A percentile compares a stretch with the other conserved stretches of the same genome.
Conservation (phyloP, 202 grass and related monocot species). For the Panicum virgatum region DNA sequence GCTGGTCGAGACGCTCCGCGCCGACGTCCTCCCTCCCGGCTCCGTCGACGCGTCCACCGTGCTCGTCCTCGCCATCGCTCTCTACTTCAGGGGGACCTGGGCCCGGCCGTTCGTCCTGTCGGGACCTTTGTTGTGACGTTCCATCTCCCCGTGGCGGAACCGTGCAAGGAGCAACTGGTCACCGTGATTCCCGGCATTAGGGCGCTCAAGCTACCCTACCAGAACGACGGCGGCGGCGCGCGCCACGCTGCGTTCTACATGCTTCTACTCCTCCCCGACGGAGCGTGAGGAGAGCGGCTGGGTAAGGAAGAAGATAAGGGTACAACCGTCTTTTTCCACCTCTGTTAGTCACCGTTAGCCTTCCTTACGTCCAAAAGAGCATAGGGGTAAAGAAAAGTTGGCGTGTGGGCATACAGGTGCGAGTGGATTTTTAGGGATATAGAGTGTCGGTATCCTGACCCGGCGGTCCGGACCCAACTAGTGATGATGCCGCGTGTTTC, state of each 20-base stretch:
- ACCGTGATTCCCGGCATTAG: conserved; percentile 35
- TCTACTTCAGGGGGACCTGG: conserved; percentile 57
- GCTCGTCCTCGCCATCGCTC: conserved; percentile 55
- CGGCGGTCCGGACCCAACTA: too few species aligned
- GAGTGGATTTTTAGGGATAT: too few species aligned
- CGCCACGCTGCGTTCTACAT: conserved; percentile 37
- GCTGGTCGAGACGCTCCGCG: background rate
- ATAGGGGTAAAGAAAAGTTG: too few species aligned
- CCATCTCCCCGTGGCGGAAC: conserved; percentile 17
- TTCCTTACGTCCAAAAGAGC: too few species aligned
- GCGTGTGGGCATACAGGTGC: too few species aligned
- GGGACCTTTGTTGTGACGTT: conserved; percentile 17
- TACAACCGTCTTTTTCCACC: too few species aligned
- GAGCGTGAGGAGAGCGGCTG: too few species aligned
- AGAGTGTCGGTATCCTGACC: too few species aligned
- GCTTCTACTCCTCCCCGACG: conserved; percentile 38
- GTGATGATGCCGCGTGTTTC: too few species aligned
- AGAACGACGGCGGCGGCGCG: background rate
- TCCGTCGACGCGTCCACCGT: conserved; percentile 8
- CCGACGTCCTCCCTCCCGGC: conserved; percentile 23
- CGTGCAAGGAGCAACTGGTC: conserved; percentile 19
- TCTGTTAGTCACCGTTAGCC: too few species aligned
- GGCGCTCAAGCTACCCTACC: conserved; percentile 48
- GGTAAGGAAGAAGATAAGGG: too few species aligned
- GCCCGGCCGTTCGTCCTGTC: conserved; percentile 30